These are phyloP conservation scores for Trichodelitschia bisporula DNA, from an alignment of 495 filamentous ascomycete genomes.

Conservation along the genomic window DNA sequence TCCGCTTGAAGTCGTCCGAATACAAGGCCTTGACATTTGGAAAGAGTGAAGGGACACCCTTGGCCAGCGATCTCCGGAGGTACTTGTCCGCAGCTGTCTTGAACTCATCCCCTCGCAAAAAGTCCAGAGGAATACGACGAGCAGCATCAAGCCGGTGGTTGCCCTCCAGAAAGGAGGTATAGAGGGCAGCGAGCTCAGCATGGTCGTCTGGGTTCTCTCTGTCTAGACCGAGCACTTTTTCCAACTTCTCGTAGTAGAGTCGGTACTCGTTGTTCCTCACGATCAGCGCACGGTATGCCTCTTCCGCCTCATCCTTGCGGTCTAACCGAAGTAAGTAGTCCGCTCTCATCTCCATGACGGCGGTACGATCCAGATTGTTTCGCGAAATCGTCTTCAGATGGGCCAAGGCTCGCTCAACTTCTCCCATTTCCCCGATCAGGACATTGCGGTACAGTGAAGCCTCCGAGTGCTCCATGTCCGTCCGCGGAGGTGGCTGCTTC, in stretches of 20 bases:
- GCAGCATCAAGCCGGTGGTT: constrained; percentile 66
- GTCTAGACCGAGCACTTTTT: constrained; percentile 37
- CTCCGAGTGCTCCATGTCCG: constrained; percentile 87
- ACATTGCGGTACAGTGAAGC: constrained; percentile 86
- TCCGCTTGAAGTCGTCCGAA: constrained; percentile 40
- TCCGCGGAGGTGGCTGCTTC: constrained; percentile 44
- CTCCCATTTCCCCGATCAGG: constrained; percentile 71
- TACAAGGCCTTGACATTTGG: constrained; percentile 90
- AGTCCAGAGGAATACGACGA: constrained; percentile 67
- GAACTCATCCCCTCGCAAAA: constrained; percentile 68
- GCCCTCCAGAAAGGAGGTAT: constrained; percentile 59
- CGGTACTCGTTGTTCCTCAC: constrained; percentile 74
- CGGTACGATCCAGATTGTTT: constrained; percentile 57
- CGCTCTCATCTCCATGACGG: constrained; percentile 74
- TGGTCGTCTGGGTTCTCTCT: constrained; percentile 28
- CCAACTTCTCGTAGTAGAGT: constrained; percentile 60
- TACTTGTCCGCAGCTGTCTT: constrained; percentile 56
- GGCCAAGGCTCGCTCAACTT: constrained; percentile 57
- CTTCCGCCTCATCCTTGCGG: constrained; percentile 54
- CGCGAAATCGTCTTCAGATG: constrained; percentile 59
- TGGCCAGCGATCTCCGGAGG: constrained; percentile 65
- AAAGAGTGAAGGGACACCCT: constrained; percentile 91
- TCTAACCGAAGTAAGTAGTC: constrained; percentile 61
- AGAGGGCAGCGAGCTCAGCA: constrained; percentile 37
- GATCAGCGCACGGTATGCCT: constrained; percentile 55